Base-by-base conservation (phyloP, 148 eudicot species). In the Euryodendron excelsum region DNA sequence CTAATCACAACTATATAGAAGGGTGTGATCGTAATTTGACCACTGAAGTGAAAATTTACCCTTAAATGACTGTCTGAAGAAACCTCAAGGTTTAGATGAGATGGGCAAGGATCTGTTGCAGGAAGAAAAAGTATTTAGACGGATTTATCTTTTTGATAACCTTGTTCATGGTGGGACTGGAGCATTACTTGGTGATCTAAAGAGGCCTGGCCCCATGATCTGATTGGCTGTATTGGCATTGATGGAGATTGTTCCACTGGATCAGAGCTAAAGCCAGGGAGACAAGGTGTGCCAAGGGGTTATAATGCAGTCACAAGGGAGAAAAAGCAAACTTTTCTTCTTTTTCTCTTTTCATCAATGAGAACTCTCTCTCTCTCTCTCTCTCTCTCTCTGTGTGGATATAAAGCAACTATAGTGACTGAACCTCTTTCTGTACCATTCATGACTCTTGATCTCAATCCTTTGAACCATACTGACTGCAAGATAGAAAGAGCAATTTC, bases 301-400 rank as follows among this genome's bases (percentile, higher is more conserved):
- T 74, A 90, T 90, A 75, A 90, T 88, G 68, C 83, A 81, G 25
- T 71, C 83, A 82, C 89, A 85, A 85, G 91, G 80, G 79, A 14
- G 81, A 25, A 75, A 86, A 88, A 90, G 87, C 82, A 62, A 61
- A 41, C 69, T 74, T 77, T 77, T 31, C 41, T 66, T 77, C 60
- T 31, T 34, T 30, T 31, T 47, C 30, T 62, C 67, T 55, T 75
- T 69, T 31, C 37, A 75, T 74, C 59, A 67, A 45, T 63, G 69
- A 67, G 28, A 33, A n/a, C 1, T n/a, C 62, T 73, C 39, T 69
- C 20, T 59, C 63, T 59, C 63, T 59, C 62, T 58, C 62, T 58
- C 28, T 58, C 62, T 58, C 27, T 58, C 10, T 28, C 23, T 17
- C 30, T 70, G 10, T 44, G 1, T 58, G 52, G 15, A 67, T 73